Evolutionary conservation across 495 filamentous ascomycete genomes (phyloP).

Genomic region (Penicillium desertorum): DNA sequence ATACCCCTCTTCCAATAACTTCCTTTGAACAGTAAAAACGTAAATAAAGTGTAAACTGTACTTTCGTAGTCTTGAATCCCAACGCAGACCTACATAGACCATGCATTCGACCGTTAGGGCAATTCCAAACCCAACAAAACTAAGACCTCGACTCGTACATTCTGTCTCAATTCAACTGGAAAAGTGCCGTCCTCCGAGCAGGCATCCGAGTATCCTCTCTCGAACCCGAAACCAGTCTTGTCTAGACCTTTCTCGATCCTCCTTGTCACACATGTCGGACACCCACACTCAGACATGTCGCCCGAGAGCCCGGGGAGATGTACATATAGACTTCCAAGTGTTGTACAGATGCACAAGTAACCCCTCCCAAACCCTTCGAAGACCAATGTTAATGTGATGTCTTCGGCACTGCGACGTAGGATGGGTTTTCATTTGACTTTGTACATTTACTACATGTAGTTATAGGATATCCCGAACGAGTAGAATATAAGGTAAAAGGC

Average conservation of each 20-base stretch:
- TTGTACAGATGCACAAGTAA: slow-evolving; percentile 5
- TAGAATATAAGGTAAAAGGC: no score
- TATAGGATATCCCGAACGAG: neutral
- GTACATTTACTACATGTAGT: neutral
- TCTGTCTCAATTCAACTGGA: neutral
- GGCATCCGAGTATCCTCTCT: neutral
- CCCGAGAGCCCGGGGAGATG: neutral
- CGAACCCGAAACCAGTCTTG: neutral
- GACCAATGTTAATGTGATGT: neutral
- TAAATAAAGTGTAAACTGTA: neutral
- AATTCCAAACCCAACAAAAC: neutral
- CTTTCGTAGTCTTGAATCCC: neutral
- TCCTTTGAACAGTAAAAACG: neutral
- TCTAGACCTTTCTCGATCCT: neutral
- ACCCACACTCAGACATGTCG: neutral
- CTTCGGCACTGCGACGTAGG: neutral
- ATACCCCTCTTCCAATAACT: slow-evolving; percentile 20
- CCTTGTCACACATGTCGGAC: slow-evolving; percentile 1
- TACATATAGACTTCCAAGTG: neutral
- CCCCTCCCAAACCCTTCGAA: neutral
- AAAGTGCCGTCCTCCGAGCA: neutral
- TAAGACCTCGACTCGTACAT: neutral
- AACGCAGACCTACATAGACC: neutral
- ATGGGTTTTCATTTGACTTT: neutral
- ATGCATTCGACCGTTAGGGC: slow-evolving; percentile 1